These are phyloP conservation scores for Exophiala oligosperma DNA, from an alignment of 2,329 filamentous ascomycete genomes.

Conservation along the genomic window DNA sequence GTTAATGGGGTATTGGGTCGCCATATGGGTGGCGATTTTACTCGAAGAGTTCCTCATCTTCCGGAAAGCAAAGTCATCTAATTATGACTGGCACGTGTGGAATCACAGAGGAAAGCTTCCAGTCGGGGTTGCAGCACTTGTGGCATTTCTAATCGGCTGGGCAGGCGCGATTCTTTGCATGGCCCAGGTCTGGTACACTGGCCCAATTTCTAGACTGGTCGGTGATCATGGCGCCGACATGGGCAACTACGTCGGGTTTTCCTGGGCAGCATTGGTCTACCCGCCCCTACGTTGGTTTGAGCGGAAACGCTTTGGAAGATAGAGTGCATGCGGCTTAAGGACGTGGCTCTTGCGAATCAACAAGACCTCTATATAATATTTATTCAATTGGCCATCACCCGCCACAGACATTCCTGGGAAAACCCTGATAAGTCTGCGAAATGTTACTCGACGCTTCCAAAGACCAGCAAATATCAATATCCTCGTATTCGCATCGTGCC, in stretches of 20 bases:
- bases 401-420: too few species aligned
- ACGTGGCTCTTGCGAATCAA: too few species aligned
- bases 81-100: conserved; percentile 63
- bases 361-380: too few species aligned
- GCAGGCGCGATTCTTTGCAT: conserved; percentile 65
- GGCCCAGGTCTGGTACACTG: conserved; percentile 69
- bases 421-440: too few species aligned
- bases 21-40: conserved; percentile 64
- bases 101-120: conserved; percentile 60
- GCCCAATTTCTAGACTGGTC: conserved; percentile 59
- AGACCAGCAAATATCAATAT: too few species aligned
- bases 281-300: conserved; percentile 55
- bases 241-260: conserved; percentile 62
- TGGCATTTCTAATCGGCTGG: conserved; percentile 66
- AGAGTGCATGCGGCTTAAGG: background rate
- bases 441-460: too few species aligned
- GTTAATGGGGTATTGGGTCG: conserved; percentile 70
- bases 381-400: too few species aligned
- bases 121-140: conserved; percentile 60
- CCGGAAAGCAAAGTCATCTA: conserved; percentile 42
- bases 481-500: too few species aligned
- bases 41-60: conserved; percentile 63
- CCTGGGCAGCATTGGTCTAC: conserved; percentile 59
- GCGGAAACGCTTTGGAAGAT: conserved; percentile 37
- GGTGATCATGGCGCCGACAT: conserved; percentile 61